Conservation (phyloP, 306 rosid species). For the Carpinus viminea region DNA sequence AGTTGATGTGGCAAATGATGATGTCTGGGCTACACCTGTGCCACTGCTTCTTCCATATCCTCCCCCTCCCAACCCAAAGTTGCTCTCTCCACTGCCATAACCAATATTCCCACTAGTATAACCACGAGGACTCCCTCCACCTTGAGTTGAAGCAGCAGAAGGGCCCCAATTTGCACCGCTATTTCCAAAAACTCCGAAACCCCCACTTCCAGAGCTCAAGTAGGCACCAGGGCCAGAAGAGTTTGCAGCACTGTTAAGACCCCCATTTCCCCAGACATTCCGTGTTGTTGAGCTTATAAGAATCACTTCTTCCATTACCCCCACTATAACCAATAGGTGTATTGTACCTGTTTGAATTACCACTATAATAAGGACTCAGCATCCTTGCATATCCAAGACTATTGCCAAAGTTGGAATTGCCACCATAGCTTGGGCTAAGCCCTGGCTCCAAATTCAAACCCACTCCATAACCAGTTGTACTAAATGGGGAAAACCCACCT, state of each 20-base stretch:
- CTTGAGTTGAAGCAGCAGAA: constrained; percentile 49
- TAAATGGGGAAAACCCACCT: constrained; percentile 70
- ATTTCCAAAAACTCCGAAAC: constrained; percentile 73
- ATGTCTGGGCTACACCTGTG: constrained; percentile 46
- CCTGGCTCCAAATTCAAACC: constrained; percentile 81
- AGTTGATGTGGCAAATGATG: constrained; percentile 52
- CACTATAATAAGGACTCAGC: constrained; percentile 61
- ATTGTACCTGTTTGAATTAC: constrained; percentile 65
- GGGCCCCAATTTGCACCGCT: constrained; percentile 64
- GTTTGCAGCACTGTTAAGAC: constrained; percentile 51
- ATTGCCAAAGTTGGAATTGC: constrained; percentile 61
- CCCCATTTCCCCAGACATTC: constrained; percentile 87
- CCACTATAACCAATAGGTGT: constrained; percentile 75
- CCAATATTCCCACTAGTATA: constrained; percentile 56
- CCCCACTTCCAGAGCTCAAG: constrained; percentile 67
- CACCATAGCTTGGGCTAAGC: constrained; percentile 66
- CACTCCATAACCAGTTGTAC: constrained; percentile 69
- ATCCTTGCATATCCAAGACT: constrained; percentile 78
- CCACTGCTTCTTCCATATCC: constrained; percentile 73
- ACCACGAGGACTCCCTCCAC: constrained; percentile 64
- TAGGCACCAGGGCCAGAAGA: constrained; percentile 51
- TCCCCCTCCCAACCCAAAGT: constrained; percentile 68
- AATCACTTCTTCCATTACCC: constrained; percentile 61
- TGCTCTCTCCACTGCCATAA: constrained; percentile 67
- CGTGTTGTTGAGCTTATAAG: constrained; percentile 66